A percentile compares a stretch with the other conserved stretches of the same genome.
Evolutionary conservation across 2,329 filamentous ascomycete genomes (phyloP).

Genomic region (Pseudopyrenochaeta lycopersici): DNA sequence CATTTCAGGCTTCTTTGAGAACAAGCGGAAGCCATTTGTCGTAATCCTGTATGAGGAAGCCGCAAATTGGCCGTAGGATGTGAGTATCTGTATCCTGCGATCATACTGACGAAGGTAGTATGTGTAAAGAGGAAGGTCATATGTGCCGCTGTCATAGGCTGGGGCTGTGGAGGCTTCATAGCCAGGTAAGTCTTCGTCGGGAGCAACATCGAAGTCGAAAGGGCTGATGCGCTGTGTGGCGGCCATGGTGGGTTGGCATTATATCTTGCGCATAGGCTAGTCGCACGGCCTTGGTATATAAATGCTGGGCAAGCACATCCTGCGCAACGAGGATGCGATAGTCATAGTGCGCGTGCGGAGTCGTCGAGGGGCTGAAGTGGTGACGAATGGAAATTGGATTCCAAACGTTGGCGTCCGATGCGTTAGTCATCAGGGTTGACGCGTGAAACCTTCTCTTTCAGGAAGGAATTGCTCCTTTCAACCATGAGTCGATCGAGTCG

Average conservation of each 20-base stretch:
- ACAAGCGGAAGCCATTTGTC: slow-evolving; percentile 32
- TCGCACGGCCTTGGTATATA: slow-evolving; percentile 22
- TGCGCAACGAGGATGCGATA: slow-evolving; percentile 1
- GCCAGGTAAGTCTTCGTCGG: slow-evolving; percentile 37
- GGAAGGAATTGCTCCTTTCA: background rate
- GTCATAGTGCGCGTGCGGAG: slow-evolving; percentile 10
- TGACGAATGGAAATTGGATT: slow-evolving; percentile 17
- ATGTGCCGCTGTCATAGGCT: slow-evolving; percentile 24
- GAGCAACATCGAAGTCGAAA: slow-evolving; percentile 21
- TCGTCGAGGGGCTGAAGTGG: slow-evolving; percentile 4
- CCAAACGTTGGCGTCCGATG: background rate
- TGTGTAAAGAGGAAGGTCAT: slow-evolving; percentile 24
- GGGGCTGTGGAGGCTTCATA: slow-evolving; percentile 34
- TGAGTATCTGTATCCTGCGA: slow-evolving; percentile 35
- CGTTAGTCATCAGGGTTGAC: slow-evolving; percentile 14
- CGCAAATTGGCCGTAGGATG: slow-evolving; percentile 20
- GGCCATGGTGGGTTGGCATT: slow-evolving; percentile 23
- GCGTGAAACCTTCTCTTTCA: slow-evolving; percentile 7
- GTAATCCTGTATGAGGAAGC: slow-evolving; percentile 37
- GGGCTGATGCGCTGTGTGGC: slow-evolving; percentile 21
- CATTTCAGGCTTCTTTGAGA: slow-evolving; percentile 46
- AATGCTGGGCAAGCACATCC: slow-evolving; percentile 9
- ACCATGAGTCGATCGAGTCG: background rate
- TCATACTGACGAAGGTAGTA: slow-evolving; percentile 36
- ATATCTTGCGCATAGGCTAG: slow-evolving; percentile 10